Evolutionary conservation across 78 protist species (phyloP).

Genomic region (Trichosphaerium sp.): DNA sequence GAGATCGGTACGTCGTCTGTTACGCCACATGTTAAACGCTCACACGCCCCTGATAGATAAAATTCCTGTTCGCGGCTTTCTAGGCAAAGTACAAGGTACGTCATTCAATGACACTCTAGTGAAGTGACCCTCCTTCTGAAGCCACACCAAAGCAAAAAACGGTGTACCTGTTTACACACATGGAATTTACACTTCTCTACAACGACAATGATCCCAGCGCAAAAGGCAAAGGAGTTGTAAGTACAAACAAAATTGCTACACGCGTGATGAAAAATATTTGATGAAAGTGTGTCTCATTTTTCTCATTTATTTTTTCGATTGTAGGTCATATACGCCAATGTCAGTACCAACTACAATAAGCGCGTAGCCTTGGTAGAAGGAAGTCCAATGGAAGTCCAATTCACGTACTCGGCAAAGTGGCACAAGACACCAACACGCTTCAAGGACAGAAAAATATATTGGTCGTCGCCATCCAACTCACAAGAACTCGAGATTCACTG

Average conservation of each 20-base stretch:
- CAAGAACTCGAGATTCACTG: conserved; percentile 86
- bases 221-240: too few relatives aligned
- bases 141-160: not conserved
- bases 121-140: too few relatives aligned
- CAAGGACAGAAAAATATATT: conserved; percentile 11
- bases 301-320: too few relatives aligned
- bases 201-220: conserved; percentile 68
- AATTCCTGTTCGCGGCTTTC: conserved; percentile 42
- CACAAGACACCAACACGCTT: conserved; percentile 12
- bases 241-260: not conserved
- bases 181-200: conserved; percentile 71
- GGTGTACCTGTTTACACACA: conserved; percentile 67
- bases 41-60: conserved; percentile 39
- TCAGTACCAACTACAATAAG: conserved; percentile 1
- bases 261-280: not conserved
- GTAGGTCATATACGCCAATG: conserved; percentile 17
- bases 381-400: conserved; percentile 15
- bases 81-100: conserved; percentile 33
- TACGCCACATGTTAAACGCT: conserved; percentile 3
- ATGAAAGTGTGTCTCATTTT: not conserved
- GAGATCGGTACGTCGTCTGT: conserved; percentile 38
- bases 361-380: conserved; percentile 9
- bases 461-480: conserved; percentile 19
- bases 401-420: conserved; percentile 88
- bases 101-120: not conserved